Evolutionary conservation across 345 rosid species (phyloP).

Genomic region (Jatropha curcas): DNA sequence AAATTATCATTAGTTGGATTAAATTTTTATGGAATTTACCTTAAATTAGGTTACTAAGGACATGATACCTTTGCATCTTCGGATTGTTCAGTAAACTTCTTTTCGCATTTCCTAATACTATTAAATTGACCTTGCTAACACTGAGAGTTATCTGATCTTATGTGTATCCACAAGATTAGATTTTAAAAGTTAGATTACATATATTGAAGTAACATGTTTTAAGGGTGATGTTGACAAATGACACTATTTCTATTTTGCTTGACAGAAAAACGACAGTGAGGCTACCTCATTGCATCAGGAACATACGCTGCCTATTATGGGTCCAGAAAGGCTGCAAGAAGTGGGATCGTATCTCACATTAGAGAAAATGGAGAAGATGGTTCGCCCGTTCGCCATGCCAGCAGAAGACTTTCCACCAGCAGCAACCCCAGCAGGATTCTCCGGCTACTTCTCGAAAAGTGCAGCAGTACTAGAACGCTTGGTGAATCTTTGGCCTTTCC

Average conservation of each 20-base stretch:
- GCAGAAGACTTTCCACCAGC: conserved; percentile 98
- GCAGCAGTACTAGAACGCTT: conserved; percentile 71
- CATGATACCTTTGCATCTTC: not conserved
- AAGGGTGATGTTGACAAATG: conserved; percentile 4
- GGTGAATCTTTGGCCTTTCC: conserved; percentile 39
- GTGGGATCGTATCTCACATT: conserved; percentile 77
- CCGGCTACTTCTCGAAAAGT: conserved; percentile 92
- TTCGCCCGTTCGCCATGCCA: conserved; percentile 95
- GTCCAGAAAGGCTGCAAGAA: conserved; percentile 98
- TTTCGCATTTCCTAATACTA: not conserved
- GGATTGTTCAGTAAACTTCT: not conserved
- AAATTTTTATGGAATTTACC: not conserved
- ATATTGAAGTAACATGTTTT: not conserved
- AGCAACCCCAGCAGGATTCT: conserved; percentile 82
- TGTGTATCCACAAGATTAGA: not conserved
- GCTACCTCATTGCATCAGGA: conserved; percentile 79
- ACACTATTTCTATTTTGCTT: conserved; percentile 2
- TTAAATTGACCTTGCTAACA: not conserved
- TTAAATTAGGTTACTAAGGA: not conserved
- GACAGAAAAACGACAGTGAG: conserved; percentile 63
- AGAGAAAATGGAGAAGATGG: conserved; percentile 91
- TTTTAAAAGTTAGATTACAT: no score
- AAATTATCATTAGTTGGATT: not conserved
- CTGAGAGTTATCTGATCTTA: not conserved
- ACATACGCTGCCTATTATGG: conserved; percentile 96